Evolutionary conservation across 208 protist genomes (phyloP), one percentile per base, ranked within the genome.

Genomic region (Phytomonas sp.): DNA sequence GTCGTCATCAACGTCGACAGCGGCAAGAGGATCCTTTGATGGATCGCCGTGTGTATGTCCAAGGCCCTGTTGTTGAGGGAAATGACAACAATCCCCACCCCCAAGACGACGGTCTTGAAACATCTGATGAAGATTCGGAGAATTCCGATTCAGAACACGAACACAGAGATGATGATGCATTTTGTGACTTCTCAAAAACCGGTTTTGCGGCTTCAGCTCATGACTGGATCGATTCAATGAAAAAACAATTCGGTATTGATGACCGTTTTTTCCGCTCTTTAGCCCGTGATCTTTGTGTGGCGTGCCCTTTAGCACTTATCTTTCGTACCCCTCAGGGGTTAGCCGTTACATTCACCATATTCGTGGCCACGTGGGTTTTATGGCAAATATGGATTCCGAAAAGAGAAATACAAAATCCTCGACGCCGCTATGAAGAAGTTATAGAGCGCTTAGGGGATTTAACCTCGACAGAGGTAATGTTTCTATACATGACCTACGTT

Each of bases 401-500:
- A 16, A 56, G 45, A 23, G 26, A 56, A 26, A 56, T 56, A 56
- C 45, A 23, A 56, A 56, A 56, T 56, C 45, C 45, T 56, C 73
- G 61, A 60, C 74, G 73, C 19, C 84, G 88, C 19, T 86, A 81
- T 66, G 66, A 78, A 6, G 88, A 93, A 71, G 81, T 83, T 23
- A 69, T 73, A 26, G 82, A 77, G 36, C 73, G 76, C 1, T 75
- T 82, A 45, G 37, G 33, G 60, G 63, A 80, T 64, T 77, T 82
- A 12, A 78, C 83, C 26, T 63, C 68, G 19, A 60, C 72, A 23
- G 77, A 78, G 37, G 80, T 81, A 70, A 59, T 26, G 0, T 71
- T 80, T 1, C 86, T 81, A 75, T 93, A 84, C 68, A 36, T 52
- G 45, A 84, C 83, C 3, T 89, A 87, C 72, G 37, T 88, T 23